These are phyloP conservation scores for Aspergillus hortae DNA, from an alignment of 2,329 filamentous ascomycete genomes.

Conservation along the genomic window DNA sequence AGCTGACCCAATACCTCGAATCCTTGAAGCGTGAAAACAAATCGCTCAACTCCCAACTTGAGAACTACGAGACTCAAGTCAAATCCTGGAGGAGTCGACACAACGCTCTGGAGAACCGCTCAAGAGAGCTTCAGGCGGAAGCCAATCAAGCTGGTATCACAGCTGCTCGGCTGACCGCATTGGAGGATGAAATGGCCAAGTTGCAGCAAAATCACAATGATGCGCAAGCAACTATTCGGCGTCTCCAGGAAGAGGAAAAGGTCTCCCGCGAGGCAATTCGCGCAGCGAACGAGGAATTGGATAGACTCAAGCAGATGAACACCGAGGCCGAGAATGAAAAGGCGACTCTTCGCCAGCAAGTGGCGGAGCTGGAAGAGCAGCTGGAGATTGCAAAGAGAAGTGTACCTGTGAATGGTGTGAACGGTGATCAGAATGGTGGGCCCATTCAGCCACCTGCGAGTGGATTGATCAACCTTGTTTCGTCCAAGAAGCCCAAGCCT, in stretches of 20 bases:
- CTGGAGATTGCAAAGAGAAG: constrained; percentile 80
- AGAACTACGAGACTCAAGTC: constrained; percentile 93
- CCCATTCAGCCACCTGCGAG: constrained; percentile 55
- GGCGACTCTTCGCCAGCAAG: constrained; percentile 76
- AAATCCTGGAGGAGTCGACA: constrained; percentile 94
- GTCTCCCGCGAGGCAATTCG: constrained; percentile 78
- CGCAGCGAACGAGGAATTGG: constrained; percentile 74
- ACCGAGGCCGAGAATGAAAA: constrained; percentile 81
- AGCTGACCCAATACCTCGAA: constrained; percentile 89
- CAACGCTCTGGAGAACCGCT: constrained; percentile 80
- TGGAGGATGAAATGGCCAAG: constrained; percentile 95
- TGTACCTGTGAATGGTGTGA: constrained; percentile 63
- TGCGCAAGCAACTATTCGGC: constrained; percentile 83
- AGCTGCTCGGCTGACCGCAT: constrained; percentile 79
- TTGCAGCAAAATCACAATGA: constrained; percentile 87
- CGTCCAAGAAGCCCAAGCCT: constrained; percentile 91
- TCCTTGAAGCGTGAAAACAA: constrained; percentile 95
- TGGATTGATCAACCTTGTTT: constrained; percentile 93
- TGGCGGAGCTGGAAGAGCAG: constrained; percentile 87
- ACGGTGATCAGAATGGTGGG: constrained; percentile 64
- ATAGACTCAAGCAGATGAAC: constrained; percentile 71
- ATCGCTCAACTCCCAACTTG: constrained; percentile 77
- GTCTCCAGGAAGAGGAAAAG: constrained; percentile 91
- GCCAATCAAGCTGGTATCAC: constrained; percentile 97
- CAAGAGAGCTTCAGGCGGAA: constrained; percentile 92